Percentiles rank a stretch among this genome's conserved stretches.
Evolutionary conservation across 1,139 yeast species (phyloP).

Genomic region (Scheffersomyces insectosa): DNA sequence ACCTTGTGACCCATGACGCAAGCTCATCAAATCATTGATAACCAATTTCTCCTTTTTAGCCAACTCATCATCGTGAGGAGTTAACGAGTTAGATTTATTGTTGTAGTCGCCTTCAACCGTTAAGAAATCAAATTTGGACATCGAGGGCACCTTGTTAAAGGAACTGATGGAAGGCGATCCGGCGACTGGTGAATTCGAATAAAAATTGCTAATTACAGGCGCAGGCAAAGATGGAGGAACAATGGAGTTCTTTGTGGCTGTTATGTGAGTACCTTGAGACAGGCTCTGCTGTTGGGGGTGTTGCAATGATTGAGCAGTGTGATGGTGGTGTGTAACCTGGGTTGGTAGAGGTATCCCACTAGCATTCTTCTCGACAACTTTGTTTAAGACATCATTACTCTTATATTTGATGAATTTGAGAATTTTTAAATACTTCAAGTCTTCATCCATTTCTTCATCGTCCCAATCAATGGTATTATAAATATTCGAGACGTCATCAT

Average conservation of each 20-base stretch:
- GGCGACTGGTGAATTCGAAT: conserved; percentile 5
- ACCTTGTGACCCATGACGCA: conserved; percentile 12
- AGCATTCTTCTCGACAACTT: conserved; percentile 6
- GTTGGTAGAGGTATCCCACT: neutral
- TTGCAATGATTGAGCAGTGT: neutral
- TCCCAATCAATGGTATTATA: conserved; percentile 47
- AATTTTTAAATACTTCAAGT: conserved; percentile 45
- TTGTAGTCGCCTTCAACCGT: conserved; percentile 28
- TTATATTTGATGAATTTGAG: conserved; percentile 47
- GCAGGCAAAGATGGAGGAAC: conserved; percentile 1
- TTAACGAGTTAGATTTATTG: conserved; percentile 8
- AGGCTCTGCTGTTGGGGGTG: conserved; percentile 1
- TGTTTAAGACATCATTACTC: conserved; percentile 15
- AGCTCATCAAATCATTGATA: conserved; percentile 36
- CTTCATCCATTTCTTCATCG: conserved; percentile 52
- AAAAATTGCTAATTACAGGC: conserved; percentile 7
- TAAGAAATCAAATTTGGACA: conserved; percentile 32
- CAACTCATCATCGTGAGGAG: conserved; percentile 18
- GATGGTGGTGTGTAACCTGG: conserved; percentile 3
- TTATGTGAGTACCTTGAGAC: neutral
- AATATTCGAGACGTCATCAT: conserved; percentile 13
- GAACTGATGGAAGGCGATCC: conserved; percentile 8
- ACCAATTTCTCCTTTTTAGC: conserved; percentile 38
- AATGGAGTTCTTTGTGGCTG: too few relatives aligned
- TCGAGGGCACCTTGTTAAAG: conserved; percentile 26